Percentiles rank a stretch among this genome's conserved stretches.
These are phyloP conservation scores for Sphaerulina musiva DNA, from an alignment of 2,329 filamentous ascomycete genomes.

Conservation along the genomic window DNA sequence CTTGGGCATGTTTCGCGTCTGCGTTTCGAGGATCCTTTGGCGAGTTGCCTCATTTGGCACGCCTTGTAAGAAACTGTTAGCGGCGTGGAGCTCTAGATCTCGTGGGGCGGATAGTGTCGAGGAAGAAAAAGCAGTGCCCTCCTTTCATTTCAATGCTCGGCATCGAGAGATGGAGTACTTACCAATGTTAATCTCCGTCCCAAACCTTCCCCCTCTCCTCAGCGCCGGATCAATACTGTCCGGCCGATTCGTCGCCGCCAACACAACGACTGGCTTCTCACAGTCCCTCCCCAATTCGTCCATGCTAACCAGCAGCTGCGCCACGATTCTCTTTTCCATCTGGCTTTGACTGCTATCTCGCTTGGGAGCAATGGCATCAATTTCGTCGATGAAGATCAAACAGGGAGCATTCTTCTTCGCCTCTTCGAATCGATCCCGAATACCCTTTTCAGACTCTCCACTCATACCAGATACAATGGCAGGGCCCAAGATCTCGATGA, in stretches of 20 bases:
- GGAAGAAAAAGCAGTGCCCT: neutral
- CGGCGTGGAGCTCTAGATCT: too few species aligned
- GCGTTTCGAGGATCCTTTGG: slow-evolving; percentile 67
- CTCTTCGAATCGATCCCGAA: slow-evolving; percentile 79
- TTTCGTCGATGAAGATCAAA: slow-evolving; percentile 84
- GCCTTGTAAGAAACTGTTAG: slow-evolving; percentile 29
- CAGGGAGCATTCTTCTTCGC: slow-evolving; percentile 81
- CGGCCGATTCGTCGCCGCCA: slow-evolving; percentile 84
- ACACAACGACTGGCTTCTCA: slow-evolving; percentile 70
- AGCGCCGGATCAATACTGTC: slow-evolving; percentile 78
- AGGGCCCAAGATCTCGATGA: slow-evolving; percentile 74
- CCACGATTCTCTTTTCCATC: slow-evolving; percentile 81
- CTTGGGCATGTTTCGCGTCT: slow-evolving; percentile 59
- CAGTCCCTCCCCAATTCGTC: slow-evolving; percentile 64
- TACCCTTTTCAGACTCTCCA: slow-evolving; percentile 80
- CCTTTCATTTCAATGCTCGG: neutral
- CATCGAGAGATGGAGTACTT: neutral
- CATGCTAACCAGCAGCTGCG: slow-evolving; percentile 80
- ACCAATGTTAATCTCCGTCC: slow-evolving; percentile 77
- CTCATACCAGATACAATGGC: slow-evolving; percentile 81
- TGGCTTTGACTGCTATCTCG: slow-evolving; percentile 76
- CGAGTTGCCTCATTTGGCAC: slow-evolving; percentile 72
- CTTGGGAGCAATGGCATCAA: slow-evolving; percentile 86
- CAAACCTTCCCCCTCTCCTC: slow-evolving; percentile 68
- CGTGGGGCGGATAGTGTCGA: too few species aligned